phyloP scores from a whole-genome alignment of 2,329 filamentous ascomycete genomes.

The Aureobasidium subglaciale region DNA sequence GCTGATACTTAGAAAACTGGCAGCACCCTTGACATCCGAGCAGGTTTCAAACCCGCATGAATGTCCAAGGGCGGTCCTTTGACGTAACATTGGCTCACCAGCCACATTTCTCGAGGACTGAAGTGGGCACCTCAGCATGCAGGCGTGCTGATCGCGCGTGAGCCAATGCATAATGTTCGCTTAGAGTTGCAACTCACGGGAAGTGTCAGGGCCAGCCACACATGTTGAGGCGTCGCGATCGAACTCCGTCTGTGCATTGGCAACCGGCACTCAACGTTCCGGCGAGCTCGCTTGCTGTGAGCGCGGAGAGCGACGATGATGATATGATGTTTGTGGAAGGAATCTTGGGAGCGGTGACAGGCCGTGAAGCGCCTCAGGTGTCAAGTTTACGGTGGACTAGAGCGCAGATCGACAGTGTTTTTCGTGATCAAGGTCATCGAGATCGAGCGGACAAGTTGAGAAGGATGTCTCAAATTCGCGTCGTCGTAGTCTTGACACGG shows the following conservation, averaged over 20 bases:
- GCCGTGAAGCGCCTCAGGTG: not conserved
- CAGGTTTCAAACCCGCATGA: constrained; percentile 14
- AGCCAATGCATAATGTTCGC: not conserved
- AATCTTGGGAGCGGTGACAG: too few species aligned
- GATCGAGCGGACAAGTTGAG: not conserved
- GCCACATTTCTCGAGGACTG: constrained; percentile 14
- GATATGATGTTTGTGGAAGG: not conserved
- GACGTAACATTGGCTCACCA: constrained; percentile 16
- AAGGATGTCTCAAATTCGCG: not conserved
- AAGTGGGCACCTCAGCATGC: constrained; percentile 11
- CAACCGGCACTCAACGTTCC: not conserved
- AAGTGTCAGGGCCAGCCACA: constrained; percentile 2
- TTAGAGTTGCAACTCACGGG: not conserved
- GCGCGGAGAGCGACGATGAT: not conserved
- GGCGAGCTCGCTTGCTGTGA: not conserved
- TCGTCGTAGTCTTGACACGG: not conserved
- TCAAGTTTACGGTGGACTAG: not conserved
- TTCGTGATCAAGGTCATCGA: not conserved
- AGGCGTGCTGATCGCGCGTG: constrained; percentile 12
- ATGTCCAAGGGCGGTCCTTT: constrained; percentile 12
- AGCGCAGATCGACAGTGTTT: not conserved
- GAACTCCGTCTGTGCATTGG: constrained; percentile 2
- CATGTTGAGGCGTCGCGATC: constrained; percentile 9
- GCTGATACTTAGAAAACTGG: constrained; percentile 13
- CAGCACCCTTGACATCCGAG: not conserved